These are phyloP conservation scores for Cryptosporidium andersoni DNA, from an alignment of 169 alveolate species.

Conservation along the genomic window DNA sequence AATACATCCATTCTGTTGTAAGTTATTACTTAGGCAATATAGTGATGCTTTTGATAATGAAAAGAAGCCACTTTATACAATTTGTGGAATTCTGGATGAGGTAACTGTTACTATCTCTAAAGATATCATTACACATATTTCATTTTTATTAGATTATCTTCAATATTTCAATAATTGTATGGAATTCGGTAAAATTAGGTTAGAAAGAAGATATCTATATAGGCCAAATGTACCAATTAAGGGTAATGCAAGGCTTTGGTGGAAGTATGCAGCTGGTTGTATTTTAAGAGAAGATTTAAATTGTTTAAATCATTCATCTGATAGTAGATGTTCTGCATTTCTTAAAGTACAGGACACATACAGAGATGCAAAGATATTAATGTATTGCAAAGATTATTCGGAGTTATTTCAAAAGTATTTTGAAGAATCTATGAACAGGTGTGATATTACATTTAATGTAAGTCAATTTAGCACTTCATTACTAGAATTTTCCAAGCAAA, in stretches of 20 bases:
- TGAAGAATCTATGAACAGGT: constrained; percentile 26
- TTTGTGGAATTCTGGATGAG: constrained; percentile 64
- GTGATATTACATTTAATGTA: constrained; percentile 19
- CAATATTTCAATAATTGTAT: constrained; percentile 44
- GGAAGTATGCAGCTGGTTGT: constrained; percentile 63
- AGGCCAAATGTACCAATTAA: constrained; percentile 49
- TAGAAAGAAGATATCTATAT: constrained; percentile 47
- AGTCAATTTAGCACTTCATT: constrained; percentile 34
- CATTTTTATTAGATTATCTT: constrained; percentile 13
- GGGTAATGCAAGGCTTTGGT: constrained; percentile 61
- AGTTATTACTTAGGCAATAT: constrained; percentile 45
- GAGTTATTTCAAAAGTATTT: constrained; percentile 27
- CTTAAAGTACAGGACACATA: constrained; percentile 26
- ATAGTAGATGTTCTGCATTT: constrained; percentile 5
- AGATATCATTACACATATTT: constrained; percentile 40
- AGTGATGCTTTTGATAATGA: constrained; percentile 23
- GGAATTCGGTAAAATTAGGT: constrained; percentile 10
- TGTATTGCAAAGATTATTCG: constrained; percentile 59
- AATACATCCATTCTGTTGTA: constrained; percentile 59
- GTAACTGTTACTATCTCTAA: constrained; percentile 45
- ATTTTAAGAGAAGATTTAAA: constrained; percentile 17
- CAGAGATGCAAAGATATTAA: constrained; percentile 56
- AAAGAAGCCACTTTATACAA: constrained; percentile 47
- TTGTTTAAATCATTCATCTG: background rate
- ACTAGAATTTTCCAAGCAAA: constrained; percentile 37